Evolutionary conservation across 75 land plant genomes (phyloP).

Genomic region (Isoetes taiwanensis): DNA sequence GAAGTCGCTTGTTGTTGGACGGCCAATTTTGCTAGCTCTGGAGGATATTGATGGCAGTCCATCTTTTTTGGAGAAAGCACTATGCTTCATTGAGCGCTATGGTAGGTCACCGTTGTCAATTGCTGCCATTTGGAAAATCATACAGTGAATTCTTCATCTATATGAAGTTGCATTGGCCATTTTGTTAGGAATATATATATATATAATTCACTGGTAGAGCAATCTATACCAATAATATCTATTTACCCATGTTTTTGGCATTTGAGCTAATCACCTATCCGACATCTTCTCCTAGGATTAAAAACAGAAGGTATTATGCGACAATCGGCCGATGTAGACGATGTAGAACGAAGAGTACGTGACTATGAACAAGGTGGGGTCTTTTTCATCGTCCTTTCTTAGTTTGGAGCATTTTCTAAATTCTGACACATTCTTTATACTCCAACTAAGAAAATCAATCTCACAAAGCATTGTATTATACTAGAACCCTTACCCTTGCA

Average conservation of each 20-base stretch:
- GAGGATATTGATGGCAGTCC: slow-evolving; percentile 96
- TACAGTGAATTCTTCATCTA: not conserved
- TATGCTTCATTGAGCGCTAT: slow-evolving; percentile 62
- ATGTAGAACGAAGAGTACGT: slow-evolving; percentile 77
- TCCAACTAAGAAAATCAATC: too few species aligned
- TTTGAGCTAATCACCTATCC: not conserved
- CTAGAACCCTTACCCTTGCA: too few species aligned
- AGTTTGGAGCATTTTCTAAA: too few species aligned
- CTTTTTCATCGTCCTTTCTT: too few species aligned
- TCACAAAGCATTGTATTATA: too few species aligned
- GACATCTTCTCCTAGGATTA: slow-evolving; percentile 38
- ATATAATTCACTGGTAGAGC: not conserved
- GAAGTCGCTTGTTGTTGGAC: slow-evolving; percentile 70
- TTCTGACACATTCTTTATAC: too few species aligned
- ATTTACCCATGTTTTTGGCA: not conserved
- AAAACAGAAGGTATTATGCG: slow-evolving; percentile 89
- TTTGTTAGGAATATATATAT: not conserved
- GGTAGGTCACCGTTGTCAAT: slow-evolving; percentile 27
- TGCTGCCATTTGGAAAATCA: not conserved
- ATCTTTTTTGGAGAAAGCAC: slow-evolving; percentile 92
- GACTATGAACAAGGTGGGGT: slow-evolving; percentile 86
- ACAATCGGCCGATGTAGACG: slow-evolving; percentile 98
- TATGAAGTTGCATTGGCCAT: not conserved
- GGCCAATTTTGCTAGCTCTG: slow-evolving; percentile 92
- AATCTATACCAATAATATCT: not conserved